Evolutionary conservation across 1,284 basidiomycete species (phyloP).

Genomic region (Acaromyces ingoldii): DNA sequence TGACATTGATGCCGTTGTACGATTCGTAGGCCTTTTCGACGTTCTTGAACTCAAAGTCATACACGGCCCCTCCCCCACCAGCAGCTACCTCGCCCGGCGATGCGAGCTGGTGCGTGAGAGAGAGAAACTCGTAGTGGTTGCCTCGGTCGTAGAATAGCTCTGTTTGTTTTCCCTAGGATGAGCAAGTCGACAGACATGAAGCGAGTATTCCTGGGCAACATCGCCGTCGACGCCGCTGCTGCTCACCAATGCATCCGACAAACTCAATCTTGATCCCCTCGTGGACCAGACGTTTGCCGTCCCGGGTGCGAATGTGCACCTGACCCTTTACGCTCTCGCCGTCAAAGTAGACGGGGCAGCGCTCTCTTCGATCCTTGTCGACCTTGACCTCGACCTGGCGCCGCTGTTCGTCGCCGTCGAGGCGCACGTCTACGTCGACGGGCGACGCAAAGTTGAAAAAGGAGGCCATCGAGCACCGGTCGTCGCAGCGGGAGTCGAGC

Average conservation of each 20-base stretch:
- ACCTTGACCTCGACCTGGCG: slow-evolving; percentile 62
- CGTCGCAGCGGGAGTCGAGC: too few relatives aligned
- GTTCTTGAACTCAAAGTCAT: slow-evolving; percentile 95
- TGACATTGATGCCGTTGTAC: slow-evolving; percentile 97
- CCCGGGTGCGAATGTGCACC: slow-evolving; percentile 81
- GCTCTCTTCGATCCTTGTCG: slow-evolving; percentile 73
- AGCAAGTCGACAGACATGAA: too few relatives aligned
- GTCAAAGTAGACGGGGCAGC: slow-evolving; percentile 91
- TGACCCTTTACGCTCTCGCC: slow-evolving; percentile 82
- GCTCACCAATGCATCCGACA: slow-evolving; percentile 85
- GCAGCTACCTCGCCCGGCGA: slow-evolving; percentile 68
- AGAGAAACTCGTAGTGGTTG: slow-evolving; percentile 96
- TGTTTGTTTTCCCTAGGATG: too few relatives aligned
- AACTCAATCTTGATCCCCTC: slow-evolving; percentile 98
- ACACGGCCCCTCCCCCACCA: slow-evolving; percentile 45
- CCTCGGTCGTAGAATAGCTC: slow-evolving; percentile 95
- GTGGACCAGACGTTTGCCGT: slow-evolving; percentile 90
- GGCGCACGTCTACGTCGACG: slow-evolving; percentile 82
- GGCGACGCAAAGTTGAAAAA: slow-evolving; percentile 83
- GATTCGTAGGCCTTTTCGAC: slow-evolving; percentile 99
- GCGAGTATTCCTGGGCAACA: too few relatives aligned
- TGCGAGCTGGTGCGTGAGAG: slow-evolving; percentile 87
- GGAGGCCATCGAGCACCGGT: slow-evolving; percentile 80
- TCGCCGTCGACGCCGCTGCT: too few relatives aligned
- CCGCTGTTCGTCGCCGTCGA: slow-evolving; percentile 73